These are phyloP conservation scores for Termitomyces heimii DNA, from an alignment of 768 basidiomycete genomes.

Conservation along the genomic window DNA sequence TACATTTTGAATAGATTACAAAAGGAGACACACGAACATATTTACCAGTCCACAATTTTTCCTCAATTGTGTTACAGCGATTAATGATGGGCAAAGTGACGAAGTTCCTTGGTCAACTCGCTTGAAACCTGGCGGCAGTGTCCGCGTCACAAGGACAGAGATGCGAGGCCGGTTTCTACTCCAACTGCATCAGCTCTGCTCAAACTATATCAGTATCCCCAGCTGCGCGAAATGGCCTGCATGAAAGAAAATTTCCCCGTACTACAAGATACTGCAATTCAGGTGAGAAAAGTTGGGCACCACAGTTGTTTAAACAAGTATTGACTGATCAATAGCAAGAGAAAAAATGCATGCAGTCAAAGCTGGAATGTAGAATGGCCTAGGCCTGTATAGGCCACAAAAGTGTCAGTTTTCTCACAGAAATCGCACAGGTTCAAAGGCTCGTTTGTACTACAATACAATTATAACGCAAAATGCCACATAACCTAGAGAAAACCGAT, in stretches of 20 bases:
- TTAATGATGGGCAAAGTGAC: no score
- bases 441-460: background rate
- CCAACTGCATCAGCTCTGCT: conserved; percentile 21
- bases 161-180: conserved; percentile 40
- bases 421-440: background rate
- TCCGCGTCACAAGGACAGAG: conserved; percentile 49
- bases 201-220: conserved; percentile 30
- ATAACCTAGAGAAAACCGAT: no score
- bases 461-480: background rate
- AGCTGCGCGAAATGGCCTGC: background rate
- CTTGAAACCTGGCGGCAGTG: conserved; percentile 45
- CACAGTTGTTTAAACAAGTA: background rate
- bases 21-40: no score
- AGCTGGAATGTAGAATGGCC: background rate
- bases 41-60: conserved; percentile 15
- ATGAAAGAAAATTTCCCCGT: background rate
- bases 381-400: background rate
- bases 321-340: background rate
- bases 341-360: background rate
- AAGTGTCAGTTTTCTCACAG: background rate
- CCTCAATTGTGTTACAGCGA: no score
- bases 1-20: no score
- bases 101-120: conserved; percentile 35
- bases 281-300: background rate
- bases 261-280: background rate